Evolutionary conservation across 108 stramenopile species (phyloP).

Genomic region (Fistulifera solaris): DNA sequence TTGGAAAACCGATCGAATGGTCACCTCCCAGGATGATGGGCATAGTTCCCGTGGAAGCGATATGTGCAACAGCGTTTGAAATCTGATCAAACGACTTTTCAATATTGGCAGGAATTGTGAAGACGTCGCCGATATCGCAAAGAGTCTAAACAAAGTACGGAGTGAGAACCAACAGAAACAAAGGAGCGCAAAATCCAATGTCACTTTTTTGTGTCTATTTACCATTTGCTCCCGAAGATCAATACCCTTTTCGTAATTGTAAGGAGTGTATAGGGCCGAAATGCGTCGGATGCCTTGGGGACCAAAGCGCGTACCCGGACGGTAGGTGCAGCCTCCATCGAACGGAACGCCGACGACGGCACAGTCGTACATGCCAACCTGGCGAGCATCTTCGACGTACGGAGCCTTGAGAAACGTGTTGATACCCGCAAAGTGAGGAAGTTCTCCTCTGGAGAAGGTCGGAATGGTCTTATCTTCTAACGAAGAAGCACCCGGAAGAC

Average conservation of each 20-base stretch:
- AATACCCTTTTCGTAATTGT: conserved; percentile 81
- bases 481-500: conserved; percentile 68
- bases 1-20: conserved; percentile 79
- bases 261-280: conserved; percentile 64
- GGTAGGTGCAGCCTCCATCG: conserved; percentile 77
- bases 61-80: conserved; percentile 71
- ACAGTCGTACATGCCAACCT: conserved; percentile 55
- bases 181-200: too few relatives aligned
- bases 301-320: conserved; percentile 74
- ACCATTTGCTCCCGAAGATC: conserved; percentile 77
- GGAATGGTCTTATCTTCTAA: conserved; percentile 71
- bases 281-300: conserved; percentile 79
- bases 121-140: conserved; percentile 52
- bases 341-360: conserved; percentile 78
- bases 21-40: conserved; percentile 81
- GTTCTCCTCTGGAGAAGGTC: conserved; percentile 66
- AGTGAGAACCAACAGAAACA: too few relatives aligned
- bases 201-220: too few relatives aligned
- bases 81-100: conserved; percentile 84
- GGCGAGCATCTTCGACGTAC: conserved; percentile 51
- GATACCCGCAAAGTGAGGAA: conserved; percentile 81
- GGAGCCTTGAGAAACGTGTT: conserved; percentile 82
- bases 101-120: conserved; percentile 80
- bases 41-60: conserved; percentile 56
- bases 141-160: conserved; percentile 11